Conservation (phyloP, 257 asterid species). For the Solanum corneliomulleri region DNA sequence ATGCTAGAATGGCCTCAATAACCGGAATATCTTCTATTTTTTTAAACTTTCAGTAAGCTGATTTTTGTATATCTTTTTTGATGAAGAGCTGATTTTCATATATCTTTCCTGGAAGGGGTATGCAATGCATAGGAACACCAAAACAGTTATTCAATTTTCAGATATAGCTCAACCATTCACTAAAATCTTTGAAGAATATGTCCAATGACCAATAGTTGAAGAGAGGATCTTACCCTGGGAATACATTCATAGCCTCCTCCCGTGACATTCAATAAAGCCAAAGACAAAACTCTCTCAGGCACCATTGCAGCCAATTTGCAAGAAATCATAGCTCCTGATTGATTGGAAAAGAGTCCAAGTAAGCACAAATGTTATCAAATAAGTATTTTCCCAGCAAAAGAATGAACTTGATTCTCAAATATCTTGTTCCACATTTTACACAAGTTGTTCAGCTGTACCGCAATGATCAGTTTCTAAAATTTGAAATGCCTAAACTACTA, state of each 20-base stretch:
- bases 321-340: constrained; percentile 91
- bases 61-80: not conserved
- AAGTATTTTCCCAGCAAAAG: not conserved
- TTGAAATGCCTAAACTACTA: not conserved
- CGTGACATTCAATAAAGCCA: constrained; percentile 91
- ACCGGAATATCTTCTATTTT: not conserved
- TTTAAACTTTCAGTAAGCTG: not conserved
- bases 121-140: not conserved
- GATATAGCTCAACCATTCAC: not conserved
- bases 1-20: not conserved
- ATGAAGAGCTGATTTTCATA: too few species aligned
- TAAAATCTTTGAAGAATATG: not conserved
- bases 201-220: not conserved
- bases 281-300: constrained; percentile 60
- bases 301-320: constrained; percentile 89
- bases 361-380: not conserved
- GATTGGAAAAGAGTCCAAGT: not conserved
- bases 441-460: not conserved
- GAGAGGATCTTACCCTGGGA: constrained; percentile 51
- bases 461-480: not conserved
- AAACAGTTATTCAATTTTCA: not conserved
- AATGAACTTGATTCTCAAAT: not conserved
- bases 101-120: not conserved
- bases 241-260: constrained; percentile 98
- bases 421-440: not conserved